Conservation (phyloP, 331 rosid genomes). For the Telfairia occidentalis region DNA sequence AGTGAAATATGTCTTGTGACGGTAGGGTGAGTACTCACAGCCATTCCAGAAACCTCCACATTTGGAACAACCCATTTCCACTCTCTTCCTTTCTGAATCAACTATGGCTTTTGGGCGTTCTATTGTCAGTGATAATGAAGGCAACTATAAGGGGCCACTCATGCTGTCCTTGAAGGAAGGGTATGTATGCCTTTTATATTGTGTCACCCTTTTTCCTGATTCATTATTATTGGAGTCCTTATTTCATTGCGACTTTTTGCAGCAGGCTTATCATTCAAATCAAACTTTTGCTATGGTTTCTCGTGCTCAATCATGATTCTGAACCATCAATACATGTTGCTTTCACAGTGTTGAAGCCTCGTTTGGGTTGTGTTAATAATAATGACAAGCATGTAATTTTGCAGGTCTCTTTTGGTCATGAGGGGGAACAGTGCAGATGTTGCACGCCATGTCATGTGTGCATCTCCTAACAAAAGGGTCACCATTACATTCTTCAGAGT, state of each 20-base stretch:
- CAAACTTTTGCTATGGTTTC: background rate
- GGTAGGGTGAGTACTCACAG: constrained; percentile 84
- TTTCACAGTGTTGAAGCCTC: background rate
- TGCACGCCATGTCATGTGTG: constrained; percentile 98
- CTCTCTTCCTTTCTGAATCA: constrained; percentile 85
- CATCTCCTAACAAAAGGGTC: constrained; percentile 61
- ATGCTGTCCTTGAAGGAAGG: constrained; percentile 77
- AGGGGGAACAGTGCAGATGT: constrained; percentile 96
- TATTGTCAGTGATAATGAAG: constrained; percentile 73
- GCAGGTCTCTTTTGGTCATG: constrained; percentile 89
- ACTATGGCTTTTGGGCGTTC: constrained; percentile 89
- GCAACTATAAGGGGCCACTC: constrained; percentile 93
- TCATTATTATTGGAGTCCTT: background rate
- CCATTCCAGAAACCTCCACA: constrained; percentile 98
- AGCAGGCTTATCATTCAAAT: background rate
- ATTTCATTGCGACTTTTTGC: background rate
- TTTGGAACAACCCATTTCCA: constrained; percentile 88
- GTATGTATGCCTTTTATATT: constrained; percentile 32
- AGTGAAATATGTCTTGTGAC: background rate
- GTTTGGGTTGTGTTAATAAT: background rate
- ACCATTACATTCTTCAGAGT: constrained; percentile 77
- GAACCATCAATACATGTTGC: background rate
- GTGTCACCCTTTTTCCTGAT: background rate
- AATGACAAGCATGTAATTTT: background rate
- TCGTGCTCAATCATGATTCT: background rate